phyloP scores from a whole-genome alignment of 2,329 filamentous ascomycete genomes.

The Blumeria hordei region DNA sequence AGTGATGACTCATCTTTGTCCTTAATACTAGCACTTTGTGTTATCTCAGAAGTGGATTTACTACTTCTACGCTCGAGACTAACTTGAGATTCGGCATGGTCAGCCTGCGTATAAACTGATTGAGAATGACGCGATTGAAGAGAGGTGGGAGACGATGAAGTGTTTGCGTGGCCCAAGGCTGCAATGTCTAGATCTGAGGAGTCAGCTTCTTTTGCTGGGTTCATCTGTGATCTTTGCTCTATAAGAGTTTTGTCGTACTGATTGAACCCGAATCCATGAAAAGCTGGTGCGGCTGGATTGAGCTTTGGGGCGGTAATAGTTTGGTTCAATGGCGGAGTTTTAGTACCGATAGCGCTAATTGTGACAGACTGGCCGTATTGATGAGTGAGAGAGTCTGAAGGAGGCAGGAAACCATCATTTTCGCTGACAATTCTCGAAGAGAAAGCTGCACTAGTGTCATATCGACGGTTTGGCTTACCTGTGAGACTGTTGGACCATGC shows the following conservation, averaged over 20 bases:
- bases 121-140: conserved; percentile 30
- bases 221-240: conserved; percentile 18
- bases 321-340: conserved; percentile 28
- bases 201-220: conserved; percentile 17
- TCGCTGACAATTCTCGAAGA: conserved; percentile 37
- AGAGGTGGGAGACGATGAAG: conserved; percentile 23
- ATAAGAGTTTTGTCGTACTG: conserved; percentile 16
- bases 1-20: conserved; percentile 24
- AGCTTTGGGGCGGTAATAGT: conserved; percentile 30
- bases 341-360: conserved; percentile 57
- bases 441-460: conserved; percentile 41
- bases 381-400: conserved; percentile 24
- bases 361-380: conserved; percentile 27
- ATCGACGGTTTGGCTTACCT: conserved; percentile 55
- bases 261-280: conserved; percentile 45
- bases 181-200: conserved; percentile 12
- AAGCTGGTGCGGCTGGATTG: conserved; percentile 75
- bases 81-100: conserved; percentile 25
- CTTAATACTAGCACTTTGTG: conserved; percentile 18
- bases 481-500: conserved; percentile 58
- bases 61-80: conserved; percentile 28
- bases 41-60: conserved; percentile 30
- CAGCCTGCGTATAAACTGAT: conserved; percentile 32
- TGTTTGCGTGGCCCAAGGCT: neutral
- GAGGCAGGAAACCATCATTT: conserved; percentile 38